Percentiles rank a stretch among this genome's conserved stretches.
Conservation (phyloP, 2,329 filamentous ascomycete genomes). For the Eurotiales sp. region DNA sequence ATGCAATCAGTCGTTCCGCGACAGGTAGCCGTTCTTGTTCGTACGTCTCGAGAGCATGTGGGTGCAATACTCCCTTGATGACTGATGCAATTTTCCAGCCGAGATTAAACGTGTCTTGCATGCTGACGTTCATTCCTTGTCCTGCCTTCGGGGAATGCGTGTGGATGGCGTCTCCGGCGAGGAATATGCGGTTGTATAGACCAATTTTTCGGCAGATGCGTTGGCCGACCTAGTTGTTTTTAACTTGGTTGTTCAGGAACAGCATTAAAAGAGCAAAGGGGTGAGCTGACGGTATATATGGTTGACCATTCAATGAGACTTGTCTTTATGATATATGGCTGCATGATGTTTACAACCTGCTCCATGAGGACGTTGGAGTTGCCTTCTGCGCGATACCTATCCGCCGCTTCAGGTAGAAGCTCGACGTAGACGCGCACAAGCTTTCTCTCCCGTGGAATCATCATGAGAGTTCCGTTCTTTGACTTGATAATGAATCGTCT, state of each 20-base stretch:
- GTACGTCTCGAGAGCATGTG: slow-evolving; percentile 26
- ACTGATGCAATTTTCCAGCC: slow-evolving; percentile 33
- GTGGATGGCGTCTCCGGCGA: slow-evolving; percentile 21
- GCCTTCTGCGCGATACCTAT: too few species aligned
- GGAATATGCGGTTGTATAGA: background rate
- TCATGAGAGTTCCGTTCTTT: too few species aligned
- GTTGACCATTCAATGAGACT: too few species aligned
- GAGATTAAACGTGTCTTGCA: slow-evolving; percentile 33
- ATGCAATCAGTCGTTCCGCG: slow-evolving; percentile 28
- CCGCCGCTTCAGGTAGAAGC: too few species aligned
- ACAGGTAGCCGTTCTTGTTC: slow-evolving; percentile 29
- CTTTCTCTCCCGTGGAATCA: too few species aligned
- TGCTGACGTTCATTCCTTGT: slow-evolving; percentile 33
- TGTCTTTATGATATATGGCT: too few species aligned
- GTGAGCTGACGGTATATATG: background rate
- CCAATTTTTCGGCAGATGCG: background rate
- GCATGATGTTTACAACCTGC: too few species aligned
- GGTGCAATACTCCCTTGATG: slow-evolving; percentile 20
- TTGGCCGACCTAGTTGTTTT: background rate
- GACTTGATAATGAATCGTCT: too few species aligned
- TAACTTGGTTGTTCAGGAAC: background rate
- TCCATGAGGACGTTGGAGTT: too few species aligned
- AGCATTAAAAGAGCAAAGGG: background rate
- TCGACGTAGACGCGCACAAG: too few species aligned
- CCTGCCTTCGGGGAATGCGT: slow-evolving; percentile 28